Evolutionary conservation across 148 eudicot genomes (phyloP).

Genomic region (Beta vulgaris): DNA sequence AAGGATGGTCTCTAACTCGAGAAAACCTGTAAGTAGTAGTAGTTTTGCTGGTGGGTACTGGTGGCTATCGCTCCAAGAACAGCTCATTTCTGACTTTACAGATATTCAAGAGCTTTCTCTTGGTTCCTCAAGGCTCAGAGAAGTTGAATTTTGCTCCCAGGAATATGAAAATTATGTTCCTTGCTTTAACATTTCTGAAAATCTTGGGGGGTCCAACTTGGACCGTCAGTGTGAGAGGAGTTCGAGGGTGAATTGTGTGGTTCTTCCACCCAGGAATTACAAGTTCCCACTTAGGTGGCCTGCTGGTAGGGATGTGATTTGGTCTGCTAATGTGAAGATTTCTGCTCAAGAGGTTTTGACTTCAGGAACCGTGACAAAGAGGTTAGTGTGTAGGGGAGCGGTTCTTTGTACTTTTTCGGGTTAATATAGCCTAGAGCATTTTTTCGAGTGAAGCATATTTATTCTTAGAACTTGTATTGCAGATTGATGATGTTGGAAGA

Average conservation of each 20-base stretch:
- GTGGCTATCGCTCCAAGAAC: conserved; percentile 52
- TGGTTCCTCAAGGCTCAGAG: conserved; percentile 57
- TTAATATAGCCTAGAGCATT: neutral
- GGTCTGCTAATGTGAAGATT: conserved; percentile 90
- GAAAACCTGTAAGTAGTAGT: conserved; percentile 41
- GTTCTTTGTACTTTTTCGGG: neutral
- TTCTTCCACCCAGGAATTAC: conserved; percentile 69
- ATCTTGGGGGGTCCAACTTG: conserved; percentile 40
- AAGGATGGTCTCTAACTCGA: conserved; percentile 57
- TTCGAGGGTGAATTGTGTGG: conserved; percentile 54
- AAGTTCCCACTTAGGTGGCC: conserved; percentile 89
- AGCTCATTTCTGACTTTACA: conserved; percentile 57
- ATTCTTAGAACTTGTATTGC: conserved; percentile 14
- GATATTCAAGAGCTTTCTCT: conserved; percentile 66
- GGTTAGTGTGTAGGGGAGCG: conserved; percentile 43
- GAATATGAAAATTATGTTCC: conserved; percentile 77
- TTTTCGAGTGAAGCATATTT: neutral
- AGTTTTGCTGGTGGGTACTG: conserved; percentile 45
- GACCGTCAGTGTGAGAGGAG: conserved; percentile 60
- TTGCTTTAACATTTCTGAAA: conserved; percentile 60
- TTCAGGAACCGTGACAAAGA: conserved; percentile 93
- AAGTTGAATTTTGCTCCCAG: conserved; percentile 61
- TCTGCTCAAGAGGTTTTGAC: conserved; percentile 84
- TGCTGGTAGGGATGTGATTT: conserved; percentile 88
- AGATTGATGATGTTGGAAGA: conserved; percentile 98